phyloP scores from a whole-genome alignment of 208 protist species.

The Angomonas ambiguus region DNA sequence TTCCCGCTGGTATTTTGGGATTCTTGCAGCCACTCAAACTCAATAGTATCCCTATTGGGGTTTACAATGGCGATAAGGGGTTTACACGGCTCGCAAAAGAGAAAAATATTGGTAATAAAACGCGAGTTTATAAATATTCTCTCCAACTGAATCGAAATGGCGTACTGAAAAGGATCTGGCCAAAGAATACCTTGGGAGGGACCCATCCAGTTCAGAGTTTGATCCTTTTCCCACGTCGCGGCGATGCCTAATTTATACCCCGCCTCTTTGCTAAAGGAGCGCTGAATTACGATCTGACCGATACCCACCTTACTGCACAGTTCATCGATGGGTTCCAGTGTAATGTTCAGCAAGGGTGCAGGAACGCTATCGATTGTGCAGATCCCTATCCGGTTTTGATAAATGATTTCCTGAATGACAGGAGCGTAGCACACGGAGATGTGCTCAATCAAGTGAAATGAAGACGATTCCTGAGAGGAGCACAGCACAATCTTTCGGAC shows the following conservation, averaged over 20 bases:
- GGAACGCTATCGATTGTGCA: slow-evolving; percentile 71
- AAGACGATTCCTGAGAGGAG: slow-evolving; percentile 63
- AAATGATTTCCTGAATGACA: slow-evolving; percentile 77
- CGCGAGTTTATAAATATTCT: slow-evolving; percentile 66
- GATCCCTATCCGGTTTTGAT: slow-evolving; percentile 61
- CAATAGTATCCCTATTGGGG: slow-evolving; percentile 79
- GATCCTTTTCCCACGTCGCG: slow-evolving; percentile 56
- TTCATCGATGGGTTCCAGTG: slow-evolving; percentile 48
- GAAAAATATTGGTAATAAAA: slow-evolving; percentile 84
- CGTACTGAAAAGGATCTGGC: slow-evolving; percentile 70
- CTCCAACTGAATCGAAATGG: slow-evolving; percentile 66
- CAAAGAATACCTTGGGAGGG: slow-evolving; percentile 65
- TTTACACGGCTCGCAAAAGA: slow-evolving; percentile 63
- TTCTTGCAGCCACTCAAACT: slow-evolving; percentile 74
- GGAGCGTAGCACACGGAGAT: slow-evolving; percentile 81
- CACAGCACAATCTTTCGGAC: slow-evolving; percentile 69
- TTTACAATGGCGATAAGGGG: slow-evolving; percentile 79
- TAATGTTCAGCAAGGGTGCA: slow-evolving; percentile 43
- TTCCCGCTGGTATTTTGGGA: slow-evolving; percentile 13
- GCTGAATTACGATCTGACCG: slow-evolving; percentile 40
- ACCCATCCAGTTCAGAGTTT: slow-evolving; percentile 63
- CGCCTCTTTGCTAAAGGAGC: slow-evolving; percentile 16
- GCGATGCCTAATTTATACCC: slow-evolving; percentile 51
- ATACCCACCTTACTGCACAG: slow-evolving; percentile 52
- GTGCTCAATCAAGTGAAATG: slow-evolving; percentile 68